These are phyloP conservation scores for Ophiostoma sp. DNA, from an alignment of 2,329 filamentous ascomycete species.

Conservation along the genomic window DNA sequence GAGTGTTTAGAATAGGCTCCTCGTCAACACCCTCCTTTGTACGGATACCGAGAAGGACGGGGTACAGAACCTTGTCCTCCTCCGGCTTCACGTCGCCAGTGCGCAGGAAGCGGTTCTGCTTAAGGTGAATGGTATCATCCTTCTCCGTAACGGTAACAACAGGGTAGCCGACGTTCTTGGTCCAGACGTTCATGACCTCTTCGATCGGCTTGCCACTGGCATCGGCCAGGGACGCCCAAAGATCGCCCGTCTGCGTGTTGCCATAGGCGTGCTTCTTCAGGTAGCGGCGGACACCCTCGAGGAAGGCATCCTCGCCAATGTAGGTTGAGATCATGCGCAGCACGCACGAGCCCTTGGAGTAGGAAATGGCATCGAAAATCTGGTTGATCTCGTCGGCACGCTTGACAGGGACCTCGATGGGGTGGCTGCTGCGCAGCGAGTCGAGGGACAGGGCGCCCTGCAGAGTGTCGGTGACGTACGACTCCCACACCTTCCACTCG, in stretches of 20 bases:
- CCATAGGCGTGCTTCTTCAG: constrained; percentile 95
- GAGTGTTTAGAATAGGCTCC: constrained; percentile 60
- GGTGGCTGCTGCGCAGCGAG: constrained; percentile 88
- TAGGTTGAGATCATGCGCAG: constrained; percentile 97
- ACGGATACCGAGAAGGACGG: constrained; percentile 80
- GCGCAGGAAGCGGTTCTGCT: constrained; percentile 90
- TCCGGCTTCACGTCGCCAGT: constrained; percentile 91
- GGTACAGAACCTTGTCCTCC: constrained; percentile 82
- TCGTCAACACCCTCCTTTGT: constrained; percentile 80
- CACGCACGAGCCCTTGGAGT: constrained; percentile 93
- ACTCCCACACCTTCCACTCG: constrained; percentile 97
- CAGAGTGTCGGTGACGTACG: constrained; percentile 87
- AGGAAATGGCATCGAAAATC: constrained; percentile 96
- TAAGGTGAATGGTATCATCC: constrained; percentile 68
- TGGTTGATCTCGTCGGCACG: constrained; percentile 94
- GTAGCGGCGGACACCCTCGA: constrained; percentile 85
- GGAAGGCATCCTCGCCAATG: constrained; percentile 84
- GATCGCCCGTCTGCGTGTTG: constrained; percentile 84
- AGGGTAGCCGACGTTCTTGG: constrained; percentile 90
- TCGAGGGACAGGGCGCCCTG: constrained; percentile 83
- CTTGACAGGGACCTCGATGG: constrained; percentile 94
- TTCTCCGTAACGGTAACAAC: constrained; percentile 82
- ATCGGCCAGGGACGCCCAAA: constrained; percentile 82
- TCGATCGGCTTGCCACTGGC: constrained; percentile 89
- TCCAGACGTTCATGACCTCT: constrained; percentile 92